Base-by-base conservation (phyloP, 2,329 filamentous ascomycete genomes). In the Phoma sp. region DNA sequence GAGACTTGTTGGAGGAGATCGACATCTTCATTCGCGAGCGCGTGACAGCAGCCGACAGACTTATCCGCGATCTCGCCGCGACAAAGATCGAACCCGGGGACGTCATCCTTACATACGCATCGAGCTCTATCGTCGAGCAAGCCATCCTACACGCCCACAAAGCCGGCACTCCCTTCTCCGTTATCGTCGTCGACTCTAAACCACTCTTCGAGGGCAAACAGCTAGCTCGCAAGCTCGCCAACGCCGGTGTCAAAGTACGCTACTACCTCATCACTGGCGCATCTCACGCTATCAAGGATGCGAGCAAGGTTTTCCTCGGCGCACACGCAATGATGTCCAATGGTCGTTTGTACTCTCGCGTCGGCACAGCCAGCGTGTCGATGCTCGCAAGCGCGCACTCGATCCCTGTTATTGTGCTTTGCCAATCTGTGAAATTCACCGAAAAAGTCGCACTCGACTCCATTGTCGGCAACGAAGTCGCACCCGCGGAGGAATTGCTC, bases 321-420 rank as follows among this genome's bases (percentile, higher is more conserved):
- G 72, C 93, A 4, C 93, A 97, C 73, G 91, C 92, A 35, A 95
- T 99, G 87, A 95, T 96, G 78, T 93, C 91, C 64, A 98, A 98
- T 75, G 95, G 95, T 7, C 85, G 91, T 31, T 84, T 99, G 65
- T 96, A 96, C 76, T 94, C 90, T 4, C 87, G 92, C 19, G 87
- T 92, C 9, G 95, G 95, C 57, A 96, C 93, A 3, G 91, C 91
- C 22, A 85, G 95, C 55, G 84, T 98, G 9, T 93, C 94, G 17
- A 89, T 95, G 80, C 87, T 89, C 37, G 94, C 93, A 6, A 86
- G 88, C 46, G 86, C 90, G 52, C 82, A 87, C 19, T 88, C 89
- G 54, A 85, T 93, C 33, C 90, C 91, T 1, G 91, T 98, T 55
- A 88, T 96, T 31, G 91, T 96, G 3, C 89, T 96, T 55, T 96